These are phyloP conservation scores for Geosmithia morbida DNA, from an alignment of 2,329 filamentous ascomycete species.

Conservation along the genomic window DNA sequence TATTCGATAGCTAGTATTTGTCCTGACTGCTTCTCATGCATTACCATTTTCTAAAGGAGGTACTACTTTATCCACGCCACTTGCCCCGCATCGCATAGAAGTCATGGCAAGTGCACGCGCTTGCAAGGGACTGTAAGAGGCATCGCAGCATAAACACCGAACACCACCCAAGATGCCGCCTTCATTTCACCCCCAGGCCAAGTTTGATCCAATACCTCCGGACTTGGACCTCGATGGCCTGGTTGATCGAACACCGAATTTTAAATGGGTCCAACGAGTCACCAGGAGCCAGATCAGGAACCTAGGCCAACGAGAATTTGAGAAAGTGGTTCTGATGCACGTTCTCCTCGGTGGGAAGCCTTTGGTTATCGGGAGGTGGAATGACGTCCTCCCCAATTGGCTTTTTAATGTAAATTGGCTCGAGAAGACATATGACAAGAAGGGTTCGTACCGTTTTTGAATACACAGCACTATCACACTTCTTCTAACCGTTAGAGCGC, in stretches of 20 bases:
- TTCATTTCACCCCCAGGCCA: slow-evolving; percentile 63
- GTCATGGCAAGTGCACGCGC: too few relatives aligned
- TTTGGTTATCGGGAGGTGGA: slow-evolving; percentile 81
- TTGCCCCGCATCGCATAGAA: too few relatives aligned
- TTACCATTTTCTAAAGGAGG: neutral
- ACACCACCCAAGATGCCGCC: slow-evolving; percentile 47
- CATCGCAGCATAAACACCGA: neutral
- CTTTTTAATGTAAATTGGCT: slow-evolving; percentile 77
- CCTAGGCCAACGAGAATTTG: slow-evolving; percentile 66
- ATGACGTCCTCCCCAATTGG: slow-evolving; percentile 56
- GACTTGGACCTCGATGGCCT: slow-evolving; percentile 64
- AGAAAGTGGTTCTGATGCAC: slow-evolving; percentile 70
- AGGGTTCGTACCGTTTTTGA: slow-evolving; percentile 37
- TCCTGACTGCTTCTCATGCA: neutral
- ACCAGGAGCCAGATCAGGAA: slow-evolving; percentile 63
- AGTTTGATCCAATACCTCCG: slow-evolving; percentile 83
- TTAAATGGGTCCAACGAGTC: slow-evolving; percentile 74
- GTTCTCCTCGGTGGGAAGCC: slow-evolving; percentile 79
- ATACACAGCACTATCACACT: neutral
- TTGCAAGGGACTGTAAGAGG: neutral
- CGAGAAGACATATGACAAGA: slow-evolving; percentile 61
- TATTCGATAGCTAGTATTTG: neutral
- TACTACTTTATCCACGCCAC: too few relatives aligned
- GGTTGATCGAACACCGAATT: slow-evolving; percentile 68
- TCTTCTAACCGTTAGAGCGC: slow-evolving; percentile 6